phyloP scores from a whole-genome alignment of 805 yeast genomes.

The Yarrowia sp. region DNA sequence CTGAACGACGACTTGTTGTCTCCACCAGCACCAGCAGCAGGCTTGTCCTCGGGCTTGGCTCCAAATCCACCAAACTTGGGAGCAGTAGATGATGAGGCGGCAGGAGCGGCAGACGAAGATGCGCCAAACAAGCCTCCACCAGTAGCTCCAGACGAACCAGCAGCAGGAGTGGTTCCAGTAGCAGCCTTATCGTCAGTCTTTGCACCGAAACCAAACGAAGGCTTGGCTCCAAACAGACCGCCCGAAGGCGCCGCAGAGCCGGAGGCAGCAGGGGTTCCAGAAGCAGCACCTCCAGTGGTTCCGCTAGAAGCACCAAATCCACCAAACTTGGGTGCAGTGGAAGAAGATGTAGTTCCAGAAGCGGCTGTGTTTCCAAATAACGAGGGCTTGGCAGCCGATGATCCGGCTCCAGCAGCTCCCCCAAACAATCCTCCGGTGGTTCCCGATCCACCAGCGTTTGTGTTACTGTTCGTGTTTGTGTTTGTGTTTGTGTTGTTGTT shows the following conservation, averaged over 20 bases:
- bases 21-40: background rate
- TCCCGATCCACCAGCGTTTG: background rate
- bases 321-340: slow-evolving; percentile 10
- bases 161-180: background rate
- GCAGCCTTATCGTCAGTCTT: background rate
- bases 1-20: slow-evolving; percentile 11
- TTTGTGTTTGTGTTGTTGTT: background rate
- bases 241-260: background rate
- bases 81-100: background rate
- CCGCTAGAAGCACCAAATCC: background rate
- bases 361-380: slow-evolving; percentile 1
- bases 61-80: slow-evolving; percentile 10
- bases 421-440: slow-evolving; percentile 41
- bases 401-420: slow-evolving; percentile 21
- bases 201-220: too few relatives aligned
- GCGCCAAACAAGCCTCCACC: background rate
- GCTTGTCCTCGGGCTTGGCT: background rate
- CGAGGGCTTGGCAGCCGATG: slow-evolving; percentile 25
- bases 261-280: background rate
- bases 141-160: background rate
- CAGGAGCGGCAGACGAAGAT: background rate
- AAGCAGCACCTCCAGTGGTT: background rate
- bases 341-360: background rate
- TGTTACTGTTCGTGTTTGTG: slow-evolving; percentile 2
- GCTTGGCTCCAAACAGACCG: slow-evolving; percentile 13